Evolutionary conservation across 2,329 filamentous ascomycete species (phyloP).

Genomic region (Aspergillus pseudonomiae): DNA sequence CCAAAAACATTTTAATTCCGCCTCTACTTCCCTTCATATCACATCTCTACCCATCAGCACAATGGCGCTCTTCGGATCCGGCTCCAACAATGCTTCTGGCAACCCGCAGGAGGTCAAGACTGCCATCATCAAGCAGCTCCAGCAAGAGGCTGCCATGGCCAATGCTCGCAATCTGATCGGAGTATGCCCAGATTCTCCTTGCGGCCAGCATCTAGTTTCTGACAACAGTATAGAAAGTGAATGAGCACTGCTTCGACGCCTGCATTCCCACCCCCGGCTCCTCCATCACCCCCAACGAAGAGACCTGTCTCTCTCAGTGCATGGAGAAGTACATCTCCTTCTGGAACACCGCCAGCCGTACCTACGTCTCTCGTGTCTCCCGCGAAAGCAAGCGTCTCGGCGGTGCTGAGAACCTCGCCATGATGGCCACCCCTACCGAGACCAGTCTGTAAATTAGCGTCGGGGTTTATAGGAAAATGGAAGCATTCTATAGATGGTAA

Average conservation of each 20-base stretch:
- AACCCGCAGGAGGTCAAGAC: constrained; percentile 48
- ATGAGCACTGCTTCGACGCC: constrained; percentile 78
- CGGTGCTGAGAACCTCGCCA: constrained; percentile 28
- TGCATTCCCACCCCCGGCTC: constrained; percentile 71
- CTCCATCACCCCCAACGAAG: constrained; percentile 68
- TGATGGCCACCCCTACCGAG: constrained; percentile 20
- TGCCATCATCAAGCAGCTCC: constrained; percentile 66
- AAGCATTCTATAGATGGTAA: not conserved
- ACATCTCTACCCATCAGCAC: constrained; percentile 1
- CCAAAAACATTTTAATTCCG: not conserved
- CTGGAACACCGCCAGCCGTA: constrained; percentile 73
- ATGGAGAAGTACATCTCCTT: constrained; percentile 84
- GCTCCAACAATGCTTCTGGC: constrained; percentile 24
- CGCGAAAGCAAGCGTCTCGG: constrained; percentile 60
- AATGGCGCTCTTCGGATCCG: constrained; percentile 47
- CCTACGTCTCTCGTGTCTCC: constrained; percentile 62
- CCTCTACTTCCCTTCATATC: not conserved
- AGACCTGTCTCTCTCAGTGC: constrained; percentile 72
- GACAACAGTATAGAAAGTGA: constrained; percentile 65
- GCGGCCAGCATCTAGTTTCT: not conserved
- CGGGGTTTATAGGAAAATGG: not conserved
- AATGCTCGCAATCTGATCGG: constrained; percentile 73
- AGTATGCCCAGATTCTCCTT: constrained; percentile 49
- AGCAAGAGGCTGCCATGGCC: constrained; percentile 64
- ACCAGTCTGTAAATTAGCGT: constrained; percentile 9